Percentiles rank a stretch among this genome's conserved stretches.
Evolutionary conservation across 352 stramenopile genomes (phyloP).

Genomic region (Phytophthora multivora): DNA sequence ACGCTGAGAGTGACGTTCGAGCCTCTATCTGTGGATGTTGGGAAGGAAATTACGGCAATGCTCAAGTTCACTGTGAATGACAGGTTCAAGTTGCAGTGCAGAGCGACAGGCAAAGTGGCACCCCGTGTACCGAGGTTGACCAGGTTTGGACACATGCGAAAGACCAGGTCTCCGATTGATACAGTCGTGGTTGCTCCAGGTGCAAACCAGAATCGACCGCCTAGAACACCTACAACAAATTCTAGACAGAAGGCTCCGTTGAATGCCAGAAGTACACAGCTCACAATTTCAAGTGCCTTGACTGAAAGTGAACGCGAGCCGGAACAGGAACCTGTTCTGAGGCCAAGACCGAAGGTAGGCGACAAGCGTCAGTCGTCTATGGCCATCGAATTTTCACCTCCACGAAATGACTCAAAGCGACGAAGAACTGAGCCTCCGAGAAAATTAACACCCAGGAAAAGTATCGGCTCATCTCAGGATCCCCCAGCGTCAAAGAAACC

Average conservation of each 20-base stretch:
- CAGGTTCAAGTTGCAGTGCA: slow-evolving; percentile 55
- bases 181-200: slow-evolving; percentile 11
- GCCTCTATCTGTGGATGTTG: slow-evolving; percentile 44
- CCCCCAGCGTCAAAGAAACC: slow-evolving; percentile 20
- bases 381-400: slow-evolving; percentile 51
- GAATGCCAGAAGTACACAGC: slow-evolving; percentile 5
- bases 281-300: slow-evolving; percentile 10
- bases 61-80: slow-evolving; percentile 78
- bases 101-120: slow-evolving; percentile 35
- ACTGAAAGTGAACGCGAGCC: slow-evolving; percentile 10
- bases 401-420: slow-evolving; percentile 34
- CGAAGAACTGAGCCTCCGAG: slow-evolving; percentile 26
- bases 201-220: slow-evolving; percentile 1
- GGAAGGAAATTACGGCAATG: slow-evolving; percentile 42
- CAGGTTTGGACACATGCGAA: slow-evolving; percentile 26
- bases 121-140: slow-evolving; percentile 28
- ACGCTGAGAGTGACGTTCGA: slow-evolving; percentile 72
- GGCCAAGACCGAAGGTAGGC: slow-evolving; percentile 13
- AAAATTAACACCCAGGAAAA: slow-evolving; percentile 18
- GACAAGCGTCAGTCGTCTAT: slow-evolving; percentile 44
- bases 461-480: neutral
- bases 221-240: slow-evolving; percentile 5
- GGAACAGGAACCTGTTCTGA: slow-evolving; percentile 22
- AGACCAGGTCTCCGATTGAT: neutral
- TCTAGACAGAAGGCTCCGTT: slow-evolving; percentile 5